These are phyloP conservation scores for Geotrichum phurueaensis DNA, from an alignment of 1,139 yeast genomes.

Conservation along the genomic window DNA sequence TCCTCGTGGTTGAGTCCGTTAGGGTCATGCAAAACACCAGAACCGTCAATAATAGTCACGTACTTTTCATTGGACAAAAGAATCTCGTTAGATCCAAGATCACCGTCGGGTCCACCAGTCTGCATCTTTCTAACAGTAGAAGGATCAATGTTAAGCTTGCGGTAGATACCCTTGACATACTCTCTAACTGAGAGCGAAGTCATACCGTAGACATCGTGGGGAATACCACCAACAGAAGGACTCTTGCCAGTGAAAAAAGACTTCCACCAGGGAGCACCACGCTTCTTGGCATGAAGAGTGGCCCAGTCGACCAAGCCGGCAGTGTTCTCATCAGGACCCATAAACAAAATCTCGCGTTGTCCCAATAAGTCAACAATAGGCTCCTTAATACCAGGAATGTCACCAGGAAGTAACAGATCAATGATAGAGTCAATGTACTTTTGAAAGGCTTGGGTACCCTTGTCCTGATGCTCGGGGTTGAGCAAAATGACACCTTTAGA, in stretches of 20 bases:
- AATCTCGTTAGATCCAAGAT: conserved; percentile 92
- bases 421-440: conserved; percentile 89
- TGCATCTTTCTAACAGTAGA: conserved; percentile 71
- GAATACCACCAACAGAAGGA: conserved; percentile 91
- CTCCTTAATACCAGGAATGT: conserved; percentile 74
- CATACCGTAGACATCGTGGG: conserved; percentile 98
- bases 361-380: conserved; percentile 77
- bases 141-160: conserved; percentile 60
- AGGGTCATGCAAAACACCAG: conserved; percentile 92
- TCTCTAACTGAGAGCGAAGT: conserved; percentile 92
- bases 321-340: conserved; percentile 99
- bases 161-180: conserved; percentile 82
- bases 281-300: conserved; percentile 82
- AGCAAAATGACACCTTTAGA: conserved; percentile 93
- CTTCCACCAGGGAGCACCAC: conserved; percentile 99
- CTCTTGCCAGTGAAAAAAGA: conserved; percentile 96
- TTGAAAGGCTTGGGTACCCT: conserved; percentile 80
- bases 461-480: conserved; percentile 69
- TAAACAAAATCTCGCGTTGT: conserved; percentile 81
- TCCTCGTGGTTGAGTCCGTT: conserved; percentile 78
- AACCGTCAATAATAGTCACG: conserved; percentile 88
- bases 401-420: conserved; percentile 71
- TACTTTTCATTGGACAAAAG: conserved; percentile 78
- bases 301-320: conserved; percentile 98
- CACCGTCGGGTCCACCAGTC: conserved; percentile 99